phyloP scores from a whole-genome alignment of 1,284 basidiomycete genomes.

The Marasmius tenuissimus region DNA sequence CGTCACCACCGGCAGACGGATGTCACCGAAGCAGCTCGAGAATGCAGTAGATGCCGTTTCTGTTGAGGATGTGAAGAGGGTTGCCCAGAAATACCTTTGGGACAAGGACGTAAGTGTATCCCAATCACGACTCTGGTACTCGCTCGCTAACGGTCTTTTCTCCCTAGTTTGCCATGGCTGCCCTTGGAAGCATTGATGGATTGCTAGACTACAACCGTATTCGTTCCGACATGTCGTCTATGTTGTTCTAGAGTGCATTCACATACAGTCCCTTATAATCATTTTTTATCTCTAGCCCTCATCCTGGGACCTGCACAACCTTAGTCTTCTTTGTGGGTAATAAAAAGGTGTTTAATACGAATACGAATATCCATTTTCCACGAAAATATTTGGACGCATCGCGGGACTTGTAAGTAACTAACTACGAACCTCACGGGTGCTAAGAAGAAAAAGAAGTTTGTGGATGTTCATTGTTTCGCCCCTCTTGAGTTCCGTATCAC shows the following conservation, averaged over 20 bases:
- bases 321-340: background rate
- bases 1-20: conserved; percentile 88
- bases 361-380: no score
- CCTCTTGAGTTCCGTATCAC: no score
- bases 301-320: background rate
- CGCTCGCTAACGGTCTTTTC: background rate
- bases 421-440: no score
- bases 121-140: conserved; percentile 14
- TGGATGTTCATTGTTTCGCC: no score
- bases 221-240: conserved; percentile 78
- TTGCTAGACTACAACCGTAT: conserved; percentile 84
- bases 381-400: no score
- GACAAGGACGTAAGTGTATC: conserved; percentile 80
- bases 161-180: conserved; percentile 74
- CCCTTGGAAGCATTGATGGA: conserved; percentile 86
- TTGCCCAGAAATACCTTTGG: conserved; percentile 97
- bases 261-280: background rate
- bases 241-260: conserved; percentile 54
- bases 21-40: conserved; percentile 95
- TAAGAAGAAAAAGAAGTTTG: no score
- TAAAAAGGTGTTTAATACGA: background rate
- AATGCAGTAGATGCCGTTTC: conserved; percentile 88
- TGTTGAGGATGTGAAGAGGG: conserved; percentile 89
- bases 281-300: background rate
- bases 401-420: no score